phyloP scores from a whole-genome alignment of 805 yeast genomes.

The Zygoascus tannicola region DNA sequence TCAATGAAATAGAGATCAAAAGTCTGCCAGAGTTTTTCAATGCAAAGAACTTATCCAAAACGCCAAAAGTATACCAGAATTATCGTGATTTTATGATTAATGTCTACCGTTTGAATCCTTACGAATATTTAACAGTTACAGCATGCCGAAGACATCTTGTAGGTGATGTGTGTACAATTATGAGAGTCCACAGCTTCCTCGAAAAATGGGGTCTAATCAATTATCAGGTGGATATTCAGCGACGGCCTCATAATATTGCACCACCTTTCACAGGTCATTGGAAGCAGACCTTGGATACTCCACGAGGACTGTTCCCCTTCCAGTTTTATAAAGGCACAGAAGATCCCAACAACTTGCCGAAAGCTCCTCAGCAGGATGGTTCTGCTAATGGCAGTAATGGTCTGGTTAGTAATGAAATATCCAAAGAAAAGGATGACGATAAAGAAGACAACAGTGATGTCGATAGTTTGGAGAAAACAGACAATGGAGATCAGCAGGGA shows the following conservation, averaged over 20 bases:
- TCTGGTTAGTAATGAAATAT: not conserved
- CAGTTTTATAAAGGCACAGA: slow-evolving; percentile 7
- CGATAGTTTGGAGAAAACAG: not conserved
- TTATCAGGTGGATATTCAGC: slow-evolving; percentile 58
- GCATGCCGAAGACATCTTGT: slow-evolving; percentile 81
- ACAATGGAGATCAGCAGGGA: slow-evolving; percentile 12
- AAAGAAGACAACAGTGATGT: not conserved
- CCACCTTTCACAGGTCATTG: slow-evolving; percentile 97
- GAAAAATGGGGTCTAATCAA: slow-evolving; percentile 90
- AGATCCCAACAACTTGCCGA: slow-evolving; percentile 2
- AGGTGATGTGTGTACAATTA: slow-evolving; percentile 79
- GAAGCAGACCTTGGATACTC: slow-evolving; percentile 85
- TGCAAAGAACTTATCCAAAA: slow-evolving; percentile 62
- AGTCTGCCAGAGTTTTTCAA: slow-evolving; percentile 88
- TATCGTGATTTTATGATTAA: slow-evolving; percentile 90
- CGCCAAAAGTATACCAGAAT: slow-evolving; percentile 67
- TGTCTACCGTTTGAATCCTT: slow-evolving; percentile 76
- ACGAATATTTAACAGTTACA: slow-evolving; percentile 78
- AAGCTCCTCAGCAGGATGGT: not conserved
- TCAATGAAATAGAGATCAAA: slow-evolving; percentile 72
- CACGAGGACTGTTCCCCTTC: slow-evolving; percentile 77
- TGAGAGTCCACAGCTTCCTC: slow-evolving; percentile 75
- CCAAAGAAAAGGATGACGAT: slow-evolving; percentile 5
- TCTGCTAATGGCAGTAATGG: slow-evolving; percentile 19
- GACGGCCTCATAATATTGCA: slow-evolving; percentile 76